Conservation (phyloP, 2,329 filamentous ascomycete species). For the Xylaria sp. region DNA sequence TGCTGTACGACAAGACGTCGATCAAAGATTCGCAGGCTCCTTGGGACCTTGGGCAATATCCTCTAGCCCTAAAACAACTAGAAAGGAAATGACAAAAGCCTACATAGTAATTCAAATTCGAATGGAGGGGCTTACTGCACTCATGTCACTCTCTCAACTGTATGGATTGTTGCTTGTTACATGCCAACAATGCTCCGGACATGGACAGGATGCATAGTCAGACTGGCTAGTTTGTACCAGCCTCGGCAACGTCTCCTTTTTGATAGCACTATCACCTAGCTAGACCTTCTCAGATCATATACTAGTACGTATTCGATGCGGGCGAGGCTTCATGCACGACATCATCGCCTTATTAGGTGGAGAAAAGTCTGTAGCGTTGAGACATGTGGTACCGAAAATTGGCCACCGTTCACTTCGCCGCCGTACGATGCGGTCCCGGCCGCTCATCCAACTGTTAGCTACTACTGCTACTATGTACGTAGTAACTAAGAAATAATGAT, state of each 20-base stretch:
- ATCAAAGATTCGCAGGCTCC: slow-evolving; percentile 36
- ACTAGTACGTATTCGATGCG: slow-evolving; percentile 21
- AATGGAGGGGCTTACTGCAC: slow-evolving; percentile 29
- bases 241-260: background rate
- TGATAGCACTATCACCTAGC: slow-evolving; percentile 7
- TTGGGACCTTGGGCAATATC: slow-evolving; percentile 30
- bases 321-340: slow-evolving; percentile 45
- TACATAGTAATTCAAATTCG: slow-evolving; percentile 36
- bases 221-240: slow-evolving; percentile 23
- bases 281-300: slow-evolving; percentile 1
- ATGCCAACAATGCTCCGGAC: slow-evolving; percentile 33
- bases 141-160: slow-evolving; percentile 26
- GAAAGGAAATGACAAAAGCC: slow-evolving; percentile 22
- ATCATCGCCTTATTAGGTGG: slow-evolving; percentile 41
- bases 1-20: slow-evolving; percentile 43
- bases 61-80: slow-evolving; percentile 13
- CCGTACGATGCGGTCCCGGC: slow-evolving; percentile 32
- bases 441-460: slow-evolving; percentile 32
- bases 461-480: slow-evolving; percentile 18
- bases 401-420: slow-evolving; percentile 28
- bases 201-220: slow-evolving; percentile 32
- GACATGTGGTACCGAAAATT: slow-evolving; percentile 31
- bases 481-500: slow-evolving; percentile 39
- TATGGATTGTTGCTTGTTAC: slow-evolving; percentile 27
- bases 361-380: slow-evolving; percentile 22